Conservation (phyloP, 2,329 filamentous ascomycete species). For the Colletotrichum sp. region DNA sequence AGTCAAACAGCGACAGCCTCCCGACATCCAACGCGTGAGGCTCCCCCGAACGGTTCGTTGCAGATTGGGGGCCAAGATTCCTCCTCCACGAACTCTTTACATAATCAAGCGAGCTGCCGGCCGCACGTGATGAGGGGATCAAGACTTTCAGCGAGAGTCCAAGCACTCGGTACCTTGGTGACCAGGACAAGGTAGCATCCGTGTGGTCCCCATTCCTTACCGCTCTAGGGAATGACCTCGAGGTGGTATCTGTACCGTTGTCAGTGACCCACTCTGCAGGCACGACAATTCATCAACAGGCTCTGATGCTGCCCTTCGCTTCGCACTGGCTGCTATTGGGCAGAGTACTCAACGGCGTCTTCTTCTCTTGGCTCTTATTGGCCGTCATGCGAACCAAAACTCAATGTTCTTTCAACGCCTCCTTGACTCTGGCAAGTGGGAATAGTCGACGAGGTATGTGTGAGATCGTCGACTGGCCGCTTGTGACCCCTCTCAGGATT, state of each 20-base stretch:
- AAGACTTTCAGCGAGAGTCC: background rate
- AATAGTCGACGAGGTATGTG: background rate
- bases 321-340: background rate
- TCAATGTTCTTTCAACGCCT: background rate
- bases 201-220: background rate
- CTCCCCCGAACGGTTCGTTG: background rate
- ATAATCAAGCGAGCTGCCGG: background rate
- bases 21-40: background rate
- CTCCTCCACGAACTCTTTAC: background rate
- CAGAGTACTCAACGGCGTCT: background rate
- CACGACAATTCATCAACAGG: background rate
- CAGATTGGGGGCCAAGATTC: background rate
- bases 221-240: background rate
- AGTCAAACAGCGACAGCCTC: background rate
- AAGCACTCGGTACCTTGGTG: conserved; percentile 3
- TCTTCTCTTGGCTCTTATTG: background rate
- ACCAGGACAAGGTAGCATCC: background rate
- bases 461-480: background rate
- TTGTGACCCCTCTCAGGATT: background rate
- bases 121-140: background rate
- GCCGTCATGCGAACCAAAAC: conserved; percentile 2
- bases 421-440: background rate
- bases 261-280: background rate
- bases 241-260: background rate
- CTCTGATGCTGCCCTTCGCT: background rate